Evolutionary conservation across 1,139 yeast genomes (phyloP).

Genomic region (Hyphopichia pseudoburtonii): DNA sequence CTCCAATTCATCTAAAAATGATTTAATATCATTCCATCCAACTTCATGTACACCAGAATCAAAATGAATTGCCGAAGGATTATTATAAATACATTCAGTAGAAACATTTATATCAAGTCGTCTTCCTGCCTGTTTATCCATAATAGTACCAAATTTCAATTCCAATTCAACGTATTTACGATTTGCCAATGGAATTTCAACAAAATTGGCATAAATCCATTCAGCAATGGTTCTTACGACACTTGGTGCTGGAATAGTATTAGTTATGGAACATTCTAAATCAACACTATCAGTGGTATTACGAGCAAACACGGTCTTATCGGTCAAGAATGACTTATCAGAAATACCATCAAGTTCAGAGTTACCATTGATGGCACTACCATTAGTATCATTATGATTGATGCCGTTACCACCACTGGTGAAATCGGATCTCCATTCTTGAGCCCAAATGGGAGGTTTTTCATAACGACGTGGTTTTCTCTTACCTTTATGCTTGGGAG

Average conservation of each 20-base stretch:
- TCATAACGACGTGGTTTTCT: constrained; percentile 63
- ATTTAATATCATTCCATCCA: constrained; percentile 60
- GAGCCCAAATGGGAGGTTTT: constrained; percentile 82
- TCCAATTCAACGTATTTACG: constrained; percentile 74
- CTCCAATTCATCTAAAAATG: constrained; percentile 58
- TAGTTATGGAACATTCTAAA: constrained; percentile 62
- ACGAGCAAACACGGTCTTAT: constrained; percentile 37
- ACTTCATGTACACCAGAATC: constrained; percentile 70
- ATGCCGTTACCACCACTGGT: constrained; percentile 8
- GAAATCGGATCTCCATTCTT: constrained; percentile 52
- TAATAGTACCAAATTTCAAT: constrained; percentile 75
- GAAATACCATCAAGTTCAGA: constrained; percentile 4
- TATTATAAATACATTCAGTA: constrained; percentile 69
- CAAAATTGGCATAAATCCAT: constrained; percentile 84
- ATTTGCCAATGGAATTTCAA: constrained; percentile 58
- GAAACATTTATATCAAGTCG: constrained; percentile 71
- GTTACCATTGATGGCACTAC: constrained; percentile 4
- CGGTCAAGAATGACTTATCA: constrained; percentile 14
- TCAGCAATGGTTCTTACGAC: constrained; percentile 79
- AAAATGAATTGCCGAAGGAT: constrained; percentile 59
- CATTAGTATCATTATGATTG: constrained; percentile 23
- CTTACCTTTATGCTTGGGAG: too few relatives aligned
- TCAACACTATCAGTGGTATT: constrained; percentile 39
- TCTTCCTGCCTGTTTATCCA: constrained; percentile 63
- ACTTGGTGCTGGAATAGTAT: constrained; percentile 79